Conservation (phyloP, 768 basidiomycete species). For the Lanmaoa rubissima region DNA sequence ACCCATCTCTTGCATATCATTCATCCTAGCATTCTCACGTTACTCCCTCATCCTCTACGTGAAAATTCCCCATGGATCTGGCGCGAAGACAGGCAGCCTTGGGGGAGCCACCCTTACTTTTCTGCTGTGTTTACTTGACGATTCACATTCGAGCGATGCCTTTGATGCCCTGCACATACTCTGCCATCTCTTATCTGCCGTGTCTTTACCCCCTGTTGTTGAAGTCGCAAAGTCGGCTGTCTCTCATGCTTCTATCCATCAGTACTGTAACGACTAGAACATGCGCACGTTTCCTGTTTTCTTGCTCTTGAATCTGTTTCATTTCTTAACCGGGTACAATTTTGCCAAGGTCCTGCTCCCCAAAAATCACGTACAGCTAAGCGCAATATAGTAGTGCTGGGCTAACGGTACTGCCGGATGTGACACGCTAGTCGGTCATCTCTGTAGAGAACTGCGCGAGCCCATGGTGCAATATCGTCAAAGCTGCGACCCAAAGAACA, state of each 20-base stretch:
- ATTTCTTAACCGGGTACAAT: constrained; percentile 31
- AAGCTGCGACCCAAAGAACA: constrained; percentile 5
- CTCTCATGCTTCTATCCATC: constrained; percentile 17
- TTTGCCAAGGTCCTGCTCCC: constrained; percentile 25
- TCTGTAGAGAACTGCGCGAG: neutral
- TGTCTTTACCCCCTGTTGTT: constrained; percentile 13
- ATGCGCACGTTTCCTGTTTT: constrained; percentile 46
- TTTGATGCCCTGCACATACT: constrained; percentile 24
- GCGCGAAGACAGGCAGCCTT: constrained; percentile 12
- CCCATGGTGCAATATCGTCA: constrained; percentile 2
- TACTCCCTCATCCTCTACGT: constrained; percentile 19
- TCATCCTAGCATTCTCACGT: constrained; percentile 26
- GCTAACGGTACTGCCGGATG: constrained; percentile 11
- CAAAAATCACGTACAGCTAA: constrained; percentile 18
- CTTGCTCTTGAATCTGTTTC: constrained; percentile 36
- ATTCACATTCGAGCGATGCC: constrained; percentile 27
- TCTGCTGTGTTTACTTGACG: constrained; percentile 20
- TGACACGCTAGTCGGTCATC: constrained; percentile 7
- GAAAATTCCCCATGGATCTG: constrained; percentile 21
- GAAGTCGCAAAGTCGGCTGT: constrained; percentile 21
- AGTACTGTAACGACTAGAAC: constrained; percentile 69
- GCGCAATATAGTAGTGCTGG: constrained; percentile 13
- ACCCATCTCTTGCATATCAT: constrained; percentile 36
- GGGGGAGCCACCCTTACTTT: constrained; percentile 11
- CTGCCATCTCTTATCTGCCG: constrained; percentile 7